phyloP scores from a whole-genome alignment of 179 eudicot genomes.

The Carnegiea gigantea region DNA sequence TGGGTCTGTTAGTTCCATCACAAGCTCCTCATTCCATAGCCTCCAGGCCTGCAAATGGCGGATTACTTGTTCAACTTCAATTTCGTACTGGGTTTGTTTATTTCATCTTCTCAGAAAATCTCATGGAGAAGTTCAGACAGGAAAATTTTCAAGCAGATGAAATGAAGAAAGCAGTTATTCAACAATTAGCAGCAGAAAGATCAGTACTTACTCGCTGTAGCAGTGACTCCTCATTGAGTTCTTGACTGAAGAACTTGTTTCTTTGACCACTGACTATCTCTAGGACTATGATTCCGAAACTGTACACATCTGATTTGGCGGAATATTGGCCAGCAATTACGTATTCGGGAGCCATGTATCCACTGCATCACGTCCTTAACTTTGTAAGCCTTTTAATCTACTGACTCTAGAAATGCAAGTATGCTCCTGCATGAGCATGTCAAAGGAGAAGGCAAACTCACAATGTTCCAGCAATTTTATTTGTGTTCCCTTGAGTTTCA shows the following conservation, averaged over 20 bases:
- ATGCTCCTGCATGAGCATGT: not conserved
- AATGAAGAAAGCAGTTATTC: not conserved
- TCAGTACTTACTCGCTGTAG: conserved; percentile 8
- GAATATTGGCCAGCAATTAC: conserved; percentile 36
- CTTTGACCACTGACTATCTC: conserved; percentile 34
- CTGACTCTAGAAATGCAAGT: not conserved
- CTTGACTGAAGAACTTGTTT: conserved; percentile 29
- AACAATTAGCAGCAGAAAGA: not conserved
- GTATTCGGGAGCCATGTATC: conserved; percentile 23
- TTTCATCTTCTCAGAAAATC: not conserved
- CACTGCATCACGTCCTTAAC: not conserved
- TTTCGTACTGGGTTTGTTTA: not conserved
- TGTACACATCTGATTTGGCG: conserved; percentile 36
- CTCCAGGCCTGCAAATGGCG: conserved; percentile 45
- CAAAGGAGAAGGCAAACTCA: conserved; percentile 17
- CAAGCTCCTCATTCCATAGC: conserved; percentile 43
- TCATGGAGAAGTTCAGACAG: not conserved
- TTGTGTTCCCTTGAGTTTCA: conserved; percentile 35
- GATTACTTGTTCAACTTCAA: not conserved
- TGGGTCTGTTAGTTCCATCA: conserved; percentile 33
- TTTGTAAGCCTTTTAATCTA: not conserved
- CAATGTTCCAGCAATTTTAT: conserved; percentile 39
- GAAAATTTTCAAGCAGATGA: not conserved
- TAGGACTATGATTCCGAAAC: conserved; percentile 34
- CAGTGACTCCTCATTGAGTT: conserved; percentile 5